Conservation (phyloP, 192 early-diverging fungal species). For the Backusella morwellensis region DNA sequence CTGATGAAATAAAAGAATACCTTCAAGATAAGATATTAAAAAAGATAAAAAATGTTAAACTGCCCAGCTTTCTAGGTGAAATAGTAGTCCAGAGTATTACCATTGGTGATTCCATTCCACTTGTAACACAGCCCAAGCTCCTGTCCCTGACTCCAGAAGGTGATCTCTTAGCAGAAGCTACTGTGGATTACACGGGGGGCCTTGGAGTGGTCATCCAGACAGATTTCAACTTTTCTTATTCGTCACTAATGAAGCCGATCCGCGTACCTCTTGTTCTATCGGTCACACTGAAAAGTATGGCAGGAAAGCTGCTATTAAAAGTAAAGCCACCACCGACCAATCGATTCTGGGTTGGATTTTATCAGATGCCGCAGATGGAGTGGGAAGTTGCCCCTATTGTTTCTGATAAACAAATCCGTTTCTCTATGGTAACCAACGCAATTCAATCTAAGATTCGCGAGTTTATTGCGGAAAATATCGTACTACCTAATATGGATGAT, state of each 20-base stretch:
- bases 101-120: slow-evolving; percentile 75
- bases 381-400: slow-evolving; percentile 77
- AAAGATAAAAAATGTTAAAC: slow-evolving; percentile 59
- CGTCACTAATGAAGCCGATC: slow-evolving; percentile 58
- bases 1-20: slow-evolving; percentile 33
- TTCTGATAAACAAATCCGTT: slow-evolving; percentile 78
- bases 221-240: slow-evolving; percentile 51
- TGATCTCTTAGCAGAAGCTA: slow-evolving; percentile 71
- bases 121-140: slow-evolving; percentile 74
- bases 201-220: slow-evolving; percentile 74
- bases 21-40: slow-evolving; percentile 48
- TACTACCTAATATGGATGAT: slow-evolving; percentile 90
- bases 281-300: slow-evolving; percentile 66
- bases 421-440: slow-evolving; percentile 76
- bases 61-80: slow-evolving; percentile 70
- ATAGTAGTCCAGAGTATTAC: slow-evolving; percentile 74
- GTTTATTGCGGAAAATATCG: slow-evolving; percentile 72
- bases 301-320: slow-evolving; percentile 73
- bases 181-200: slow-evolving; percentile 79
- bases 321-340: slow-evolving; percentile 81
- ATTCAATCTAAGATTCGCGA: slow-evolving; percentile 85
- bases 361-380: slow-evolving; percentile 70
- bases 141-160: slow-evolving; percentile 66
- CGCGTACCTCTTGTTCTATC: slow-evolving; percentile 77
- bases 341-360: slow-evolving; percentile 85